Evolutionary conservation across 441 rosid genomes (phyloP).

Genomic region (Adansonia madagascariensis): DNA sequence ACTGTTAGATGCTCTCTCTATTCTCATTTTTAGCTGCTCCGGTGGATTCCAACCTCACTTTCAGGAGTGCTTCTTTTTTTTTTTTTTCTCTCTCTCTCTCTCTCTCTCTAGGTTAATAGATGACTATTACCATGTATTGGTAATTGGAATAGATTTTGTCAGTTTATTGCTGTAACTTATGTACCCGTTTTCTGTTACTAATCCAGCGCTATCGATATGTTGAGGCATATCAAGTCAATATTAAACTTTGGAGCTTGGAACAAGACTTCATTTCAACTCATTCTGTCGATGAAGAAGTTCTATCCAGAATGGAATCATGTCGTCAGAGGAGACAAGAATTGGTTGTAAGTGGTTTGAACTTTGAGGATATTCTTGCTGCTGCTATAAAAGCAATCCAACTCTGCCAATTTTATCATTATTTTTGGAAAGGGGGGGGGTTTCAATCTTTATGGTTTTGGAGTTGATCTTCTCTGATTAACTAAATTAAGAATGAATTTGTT

Average conservation of each 20-base stretch:
- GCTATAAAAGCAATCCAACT: background rate
- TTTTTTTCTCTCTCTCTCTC: no score
- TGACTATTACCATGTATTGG: background rate
- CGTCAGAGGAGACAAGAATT: constrained; percentile 67
- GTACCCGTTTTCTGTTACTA: constrained; percentile 27
- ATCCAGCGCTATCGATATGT: constrained; percentile 83
- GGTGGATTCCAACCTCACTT: constrained; percentile 12
- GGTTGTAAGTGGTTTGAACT: constrained; percentile 62
- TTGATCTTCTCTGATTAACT: background rate
- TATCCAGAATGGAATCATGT: constrained; percentile 60
- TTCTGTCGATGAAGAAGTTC: constrained; percentile 46
- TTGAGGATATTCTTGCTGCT: constrained; percentile 20
- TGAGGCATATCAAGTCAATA: constrained; percentile 77
- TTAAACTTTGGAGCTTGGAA: constrained; percentile 64
- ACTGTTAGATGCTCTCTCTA: constrained; percentile 4
- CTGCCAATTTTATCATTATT: background rate
- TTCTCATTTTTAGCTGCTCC: background rate
- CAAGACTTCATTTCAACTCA: constrained; percentile 53
- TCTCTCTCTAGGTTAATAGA: background rate
- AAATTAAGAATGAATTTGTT: background rate
- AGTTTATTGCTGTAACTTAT: constrained; percentile 26
- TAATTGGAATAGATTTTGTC: background rate
- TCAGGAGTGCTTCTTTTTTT: background rate
- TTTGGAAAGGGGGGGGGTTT: background rate
- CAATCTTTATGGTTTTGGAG: background rate